Percentiles rank a stretch among this genome's conserved stretches.
Evolutionary conservation across 1,139 yeast species (phyloP).

Genomic region (Lodderomyces jiufengensis): DNA sequence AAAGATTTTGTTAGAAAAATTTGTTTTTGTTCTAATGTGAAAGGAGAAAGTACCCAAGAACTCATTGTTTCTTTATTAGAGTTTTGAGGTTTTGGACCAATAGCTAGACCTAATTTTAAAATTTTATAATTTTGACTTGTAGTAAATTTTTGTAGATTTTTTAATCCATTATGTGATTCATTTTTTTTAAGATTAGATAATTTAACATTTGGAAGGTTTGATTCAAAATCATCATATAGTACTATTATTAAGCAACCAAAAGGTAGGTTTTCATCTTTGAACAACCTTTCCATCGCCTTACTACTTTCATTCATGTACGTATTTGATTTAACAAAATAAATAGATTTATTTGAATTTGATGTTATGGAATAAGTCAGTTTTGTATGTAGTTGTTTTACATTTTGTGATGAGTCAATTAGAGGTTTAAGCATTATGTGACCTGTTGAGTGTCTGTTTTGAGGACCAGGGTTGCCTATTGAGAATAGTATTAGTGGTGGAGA

Average conservation of each 20-base stretch:
- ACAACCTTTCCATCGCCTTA: slow-evolving; percentile 26
- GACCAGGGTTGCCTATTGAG: slow-evolving; percentile 46
- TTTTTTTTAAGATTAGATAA: slow-evolving; percentile 28
- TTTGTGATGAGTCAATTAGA: slow-evolving; percentile 20
- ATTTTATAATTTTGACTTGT: neutral
- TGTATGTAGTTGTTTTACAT: slow-evolving; percentile 22
- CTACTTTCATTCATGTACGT: slow-evolving; percentile 42
- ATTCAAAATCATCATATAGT: slow-evolving; percentile 42
- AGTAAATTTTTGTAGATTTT: slow-evolving; percentile 19
- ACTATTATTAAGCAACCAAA: slow-evolving; percentile 20
- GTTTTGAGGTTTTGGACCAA: slow-evolving; percentile 42
- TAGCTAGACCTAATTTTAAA: slow-evolving; percentile 37
- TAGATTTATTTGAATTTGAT: slow-evolving; percentile 16
- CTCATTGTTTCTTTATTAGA: slow-evolving; percentile 36
- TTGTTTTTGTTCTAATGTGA: slow-evolving; percentile 20
- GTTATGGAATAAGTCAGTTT: slow-evolving; percentile 24
- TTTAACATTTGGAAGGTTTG: slow-evolving; percentile 26
- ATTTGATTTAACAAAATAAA: slow-evolving; percentile 35
- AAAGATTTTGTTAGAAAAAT: slow-evolving; percentile 16
- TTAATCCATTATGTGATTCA: slow-evolving; percentile 43
- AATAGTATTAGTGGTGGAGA: slow-evolving; percentile 22
- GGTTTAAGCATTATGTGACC: slow-evolving; percentile 37
- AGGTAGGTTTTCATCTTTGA: slow-evolving; percentile 14
- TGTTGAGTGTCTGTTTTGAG: slow-evolving; percentile 35
- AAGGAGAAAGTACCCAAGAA: slow-evolving; percentile 37